A percentile compares a stretch with the other conserved stretches of the same genome.
These are phyloP conservation scores for Iris pallida DNA, from an alignment of 116 monocot genomes.

Conservation along the genomic window DNA sequence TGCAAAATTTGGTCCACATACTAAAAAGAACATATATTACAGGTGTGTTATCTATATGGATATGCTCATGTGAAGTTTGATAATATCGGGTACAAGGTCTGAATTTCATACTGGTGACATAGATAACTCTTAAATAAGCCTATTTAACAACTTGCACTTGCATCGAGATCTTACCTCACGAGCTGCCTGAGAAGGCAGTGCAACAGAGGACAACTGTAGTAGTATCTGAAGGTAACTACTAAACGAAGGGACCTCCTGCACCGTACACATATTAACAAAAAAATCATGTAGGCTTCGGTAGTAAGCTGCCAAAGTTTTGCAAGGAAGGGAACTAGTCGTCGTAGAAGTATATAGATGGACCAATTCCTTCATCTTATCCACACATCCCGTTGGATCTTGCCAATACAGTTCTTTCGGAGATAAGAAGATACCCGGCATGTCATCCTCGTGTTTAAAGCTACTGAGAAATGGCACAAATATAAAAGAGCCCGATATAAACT, in stretches of 20 bases:
- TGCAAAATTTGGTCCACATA: too few species aligned
- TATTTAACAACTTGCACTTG: background rate
- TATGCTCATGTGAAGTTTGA: too few species aligned
- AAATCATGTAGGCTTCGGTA: slow-evolving; percentile 77
- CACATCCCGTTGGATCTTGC: slow-evolving; percentile 89
- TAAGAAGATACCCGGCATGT: slow-evolving; percentile 47
- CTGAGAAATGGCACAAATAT: slow-evolving; percentile 66
- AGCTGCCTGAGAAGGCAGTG: slow-evolving; percentile 61
- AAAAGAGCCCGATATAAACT: slow-evolving; percentile 40
- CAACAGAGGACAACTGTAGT: slow-evolving; percentile 47
- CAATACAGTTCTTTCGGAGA: slow-evolving; percentile 66
- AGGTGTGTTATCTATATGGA: too few species aligned
- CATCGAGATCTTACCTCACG: slow-evolving; percentile 40
- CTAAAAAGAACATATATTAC: too few species aligned
- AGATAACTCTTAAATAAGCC: too few species aligned
- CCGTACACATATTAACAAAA: slow-evolving; percentile 72
- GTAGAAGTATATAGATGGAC: slow-evolving; percentile 4
- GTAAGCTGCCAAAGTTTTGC: slow-evolving; percentile 33
- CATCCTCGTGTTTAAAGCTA: slow-evolving; percentile 20
- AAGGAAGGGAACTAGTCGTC: slow-evolving; percentile 15
- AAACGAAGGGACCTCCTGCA: slow-evolving; percentile 48
- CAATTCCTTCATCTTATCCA: slow-evolving; percentile 47
- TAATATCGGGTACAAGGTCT: too few species aligned
- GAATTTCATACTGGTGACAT: too few species aligned
- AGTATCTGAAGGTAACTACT: slow-evolving; percentile 60